Conservation (phyloP, 2,329 filamentous ascomycete genomes). For the Cladosporium velox region DNA sequence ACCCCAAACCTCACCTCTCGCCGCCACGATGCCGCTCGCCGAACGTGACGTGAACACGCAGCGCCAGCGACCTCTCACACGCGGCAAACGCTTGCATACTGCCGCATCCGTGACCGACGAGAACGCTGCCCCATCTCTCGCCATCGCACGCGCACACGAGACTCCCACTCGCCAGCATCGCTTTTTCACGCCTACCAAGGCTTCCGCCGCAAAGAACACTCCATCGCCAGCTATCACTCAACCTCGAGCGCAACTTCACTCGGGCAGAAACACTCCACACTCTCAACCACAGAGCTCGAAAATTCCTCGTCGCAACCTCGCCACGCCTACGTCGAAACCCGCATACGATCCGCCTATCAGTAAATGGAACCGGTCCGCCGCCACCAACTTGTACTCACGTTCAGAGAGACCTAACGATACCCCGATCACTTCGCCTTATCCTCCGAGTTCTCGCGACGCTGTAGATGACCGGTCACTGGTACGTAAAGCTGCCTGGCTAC, state of each 20-base stretch:
- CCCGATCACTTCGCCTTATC: background rate
- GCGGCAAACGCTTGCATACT: conserved; percentile 23
- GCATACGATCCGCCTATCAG: conserved; percentile 12
- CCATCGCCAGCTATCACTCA: conserved; percentile 17
- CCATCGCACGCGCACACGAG: background rate
- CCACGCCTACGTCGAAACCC: conserved; percentile 11
- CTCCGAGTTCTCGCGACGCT: background rate
- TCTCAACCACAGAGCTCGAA: conserved; percentile 28
- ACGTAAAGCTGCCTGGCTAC: background rate
- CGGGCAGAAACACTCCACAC: conserved; percentile 17
- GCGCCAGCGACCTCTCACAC: conserved; percentile 21
- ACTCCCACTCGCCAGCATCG: conserved; percentile 22
- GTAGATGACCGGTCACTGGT: background rate
- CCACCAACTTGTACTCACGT: background rate
- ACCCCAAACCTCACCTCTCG: conserved; percentile 3
- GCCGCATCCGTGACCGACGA: conserved; percentile 21
- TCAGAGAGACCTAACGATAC: background rate
- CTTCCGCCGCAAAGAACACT: conserved; percentile 31
- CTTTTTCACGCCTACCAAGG: conserved; percentile 31
- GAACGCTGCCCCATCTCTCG: conserved; percentile 21
- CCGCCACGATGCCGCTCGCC: conserved; percentile 27
- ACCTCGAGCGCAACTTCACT: conserved; percentile 8
- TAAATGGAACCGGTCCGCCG: conserved; percentile 1
- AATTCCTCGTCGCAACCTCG: conserved; percentile 34
- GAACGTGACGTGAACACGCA: conserved; percentile 31